phyloP scores from a whole-genome alignment of 371 early-diverging fungal genomes.

The Rhizopus delemar region DNA sequence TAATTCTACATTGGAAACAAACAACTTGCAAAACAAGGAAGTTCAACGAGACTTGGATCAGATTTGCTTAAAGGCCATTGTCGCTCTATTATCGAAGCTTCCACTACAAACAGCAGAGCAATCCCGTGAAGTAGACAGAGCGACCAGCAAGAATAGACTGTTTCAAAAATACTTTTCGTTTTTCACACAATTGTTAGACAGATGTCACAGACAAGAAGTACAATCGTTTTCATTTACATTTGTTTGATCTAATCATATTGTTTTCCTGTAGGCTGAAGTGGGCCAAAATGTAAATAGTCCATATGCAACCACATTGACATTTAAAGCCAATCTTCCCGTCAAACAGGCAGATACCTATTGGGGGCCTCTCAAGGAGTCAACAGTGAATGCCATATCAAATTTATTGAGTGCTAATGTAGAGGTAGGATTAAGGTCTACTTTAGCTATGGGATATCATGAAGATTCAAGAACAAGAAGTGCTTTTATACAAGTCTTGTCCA shows the following conservation, averaged over 20 bases:
- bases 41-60: slow-evolving; percentile 78
- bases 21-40: slow-evolving; percentile 45
- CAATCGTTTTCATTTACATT: background rate
- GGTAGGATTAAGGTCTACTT: slow-evolving; percentile 79
- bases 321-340: slow-evolving; percentile 12
- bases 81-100: slow-evolving; percentile 70
- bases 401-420: slow-evolving; percentile 90
- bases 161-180: slow-evolving; percentile 85
- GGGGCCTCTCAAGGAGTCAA: slow-evolving; percentile 72
- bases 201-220: slow-evolving; percentile 67
- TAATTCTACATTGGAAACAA: background rate
- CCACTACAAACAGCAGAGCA: slow-evolving; percentile 76
- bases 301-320: background rate
- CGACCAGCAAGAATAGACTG: slow-evolving; percentile 66
- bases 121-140: slow-evolving; percentile 56
- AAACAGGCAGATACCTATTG: slow-evolving; percentile 40
- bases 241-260: background rate
- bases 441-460: slow-evolving; percentile 90
- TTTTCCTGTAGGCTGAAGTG: background rate
- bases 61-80: slow-evolving; percentile 81
- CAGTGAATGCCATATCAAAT: slow-evolving; percentile 83
- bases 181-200: slow-evolving; percentile 80
- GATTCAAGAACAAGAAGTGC: slow-evolving; percentile 81
- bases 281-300: background rate
- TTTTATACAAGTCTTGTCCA: slow-evolving; percentile 89